Evolutionary conservation across 192 early-diverging fungal species (phyloP), one percentile per base, ranked within the genome.

Genomic region (Backusella liffmaniae): DNA sequence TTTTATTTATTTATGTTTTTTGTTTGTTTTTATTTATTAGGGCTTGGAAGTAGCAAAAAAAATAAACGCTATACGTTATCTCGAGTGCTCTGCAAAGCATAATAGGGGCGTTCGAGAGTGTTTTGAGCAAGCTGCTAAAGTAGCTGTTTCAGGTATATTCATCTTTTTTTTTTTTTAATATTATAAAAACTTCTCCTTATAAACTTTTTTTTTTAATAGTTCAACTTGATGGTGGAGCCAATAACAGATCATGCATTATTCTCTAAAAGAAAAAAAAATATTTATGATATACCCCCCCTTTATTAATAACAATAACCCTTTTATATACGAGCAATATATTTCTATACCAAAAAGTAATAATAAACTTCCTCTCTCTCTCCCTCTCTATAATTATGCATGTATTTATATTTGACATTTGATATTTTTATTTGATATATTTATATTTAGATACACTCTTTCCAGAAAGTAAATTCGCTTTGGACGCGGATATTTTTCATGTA

Each of bases 71-170:
- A 75, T 76, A 34, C 70, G 79, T 10, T 80, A 80, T 30, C 70
- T 80, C 8, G 79, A 80, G 51, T 80, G 79, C 36, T 80, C 79
- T 8, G 79, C 79, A 44, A 80, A 80, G 42, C 71, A 76, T 37
- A 80, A 80, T 56, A 70, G 79, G 56, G 79, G 79, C 32, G 79
- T 80, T 16, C 41, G 39, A 32, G 79, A 80, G 39, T 80, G 79
- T 23, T 80, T 80, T 70, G 74, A 80, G 37, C 79, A 80, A 34
- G 79, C 74, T 21, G 79, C 79, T 23, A 69, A 66, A 67, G 74
- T 80, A 12, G 75, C 79, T 56, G 68, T 76, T 49, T 72, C 69
- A 36, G 79, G 79, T 80, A 59, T 26, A 59, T 59, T 59, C 0
- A 21, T 21, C 18, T 26, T 26, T 26, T 56, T 8, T 56, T 8